Conservation (phyloP, 371 early-diverging fungal species). For the Conidiobolus incongruus region DNA sequence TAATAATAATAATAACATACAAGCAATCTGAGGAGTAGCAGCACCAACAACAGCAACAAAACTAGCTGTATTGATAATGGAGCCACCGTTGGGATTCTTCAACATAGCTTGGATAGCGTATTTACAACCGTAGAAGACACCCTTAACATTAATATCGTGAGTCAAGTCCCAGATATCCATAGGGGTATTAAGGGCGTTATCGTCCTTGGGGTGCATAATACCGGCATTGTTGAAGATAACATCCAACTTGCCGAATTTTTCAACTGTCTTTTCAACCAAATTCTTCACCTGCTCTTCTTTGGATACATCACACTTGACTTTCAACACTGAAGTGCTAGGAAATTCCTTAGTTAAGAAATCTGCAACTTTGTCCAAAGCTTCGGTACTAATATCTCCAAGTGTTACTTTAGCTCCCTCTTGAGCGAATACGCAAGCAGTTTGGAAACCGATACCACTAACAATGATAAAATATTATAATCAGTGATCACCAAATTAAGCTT, state of each 20-base stretch:
- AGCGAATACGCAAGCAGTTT: slow-evolving; percentile 48
- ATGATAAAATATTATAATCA: neutral
- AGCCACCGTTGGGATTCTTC: slow-evolving; percentile 33
- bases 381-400: slow-evolving; percentile 48
- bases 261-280: slow-evolving; percentile 40
- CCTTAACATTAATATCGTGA: slow-evolving; percentile 72
- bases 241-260: slow-evolving; percentile 42
- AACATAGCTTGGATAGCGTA: slow-evolving; percentile 61
- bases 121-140: slow-evolving; percentile 81
- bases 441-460: slow-evolving; percentile 59
- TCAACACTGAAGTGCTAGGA: slow-evolving; percentile 13
- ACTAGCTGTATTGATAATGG: slow-evolving; percentile 72
- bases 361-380: slow-evolving; percentile 20
- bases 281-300: slow-evolving; percentile 48
- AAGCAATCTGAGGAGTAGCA: slow-evolving; percentile 77
- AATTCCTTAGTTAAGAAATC: slow-evolving; percentile 18
- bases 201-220: slow-evolving; percentile 72
- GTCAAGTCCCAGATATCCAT: slow-evolving; percentile 56
- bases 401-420: slow-evolving; percentile 67
- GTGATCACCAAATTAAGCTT: neutral
- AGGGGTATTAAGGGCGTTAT: slow-evolving; percentile 52
- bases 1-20: too few relatives aligned
- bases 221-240: slow-evolving; percentile 82
- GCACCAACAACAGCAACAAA: slow-evolving; percentile 67
- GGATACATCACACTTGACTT: slow-evolving; percentile 35